Conservation (phyloP, 768 basidiomycete species). For the Rhizopogon salebrosus region DNA sequence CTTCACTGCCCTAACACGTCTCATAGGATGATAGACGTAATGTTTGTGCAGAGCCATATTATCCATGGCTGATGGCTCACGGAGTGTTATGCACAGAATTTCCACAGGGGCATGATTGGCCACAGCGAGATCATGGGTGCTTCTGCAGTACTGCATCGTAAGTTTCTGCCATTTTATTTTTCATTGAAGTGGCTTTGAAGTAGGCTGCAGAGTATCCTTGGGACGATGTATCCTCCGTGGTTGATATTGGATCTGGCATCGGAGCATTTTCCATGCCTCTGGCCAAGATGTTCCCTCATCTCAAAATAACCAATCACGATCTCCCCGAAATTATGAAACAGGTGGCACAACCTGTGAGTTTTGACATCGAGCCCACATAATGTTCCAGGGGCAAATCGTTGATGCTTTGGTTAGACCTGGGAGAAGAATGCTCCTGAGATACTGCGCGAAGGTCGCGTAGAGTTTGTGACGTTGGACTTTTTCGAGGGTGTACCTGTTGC, state of each 20-base stretch:
- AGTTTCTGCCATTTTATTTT: background rate
- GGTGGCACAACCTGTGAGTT: conserved; percentile 17
- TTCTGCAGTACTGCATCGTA: conserved; percentile 19
- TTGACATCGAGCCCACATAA: background rate
- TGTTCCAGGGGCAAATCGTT: background rate
- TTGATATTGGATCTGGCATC: conserved; percentile 25
- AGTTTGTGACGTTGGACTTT: conserved; percentile 17
- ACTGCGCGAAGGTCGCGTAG: conserved; percentile 11
- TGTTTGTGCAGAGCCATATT: conserved; percentile 6
- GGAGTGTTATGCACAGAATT: conserved; percentile 10
- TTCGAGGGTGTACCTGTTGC: conserved; percentile 12
- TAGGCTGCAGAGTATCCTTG: conserved; percentile 6
- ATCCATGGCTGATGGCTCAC: background rate
- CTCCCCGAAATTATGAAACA: conserved; percentile 19
- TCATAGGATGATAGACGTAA: conserved; percentile 12
- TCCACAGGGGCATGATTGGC: conserved; percentile 20
- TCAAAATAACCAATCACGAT: conserved; percentile 24
- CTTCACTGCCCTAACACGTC: background rate
- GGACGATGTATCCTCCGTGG: conserved; percentile 20
- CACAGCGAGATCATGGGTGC: conserved; percentile 14
- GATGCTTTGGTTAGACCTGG: conserved; percentile 8
- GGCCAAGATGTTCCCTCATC: conserved; percentile 19
- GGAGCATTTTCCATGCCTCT: conserved; percentile 23
- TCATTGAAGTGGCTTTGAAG: background rate
- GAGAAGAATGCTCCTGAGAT: conserved; percentile 14